Conservation (phyloP, 2,329 filamentous ascomycete species). For the Calonectria pauciramosa region DNA sequence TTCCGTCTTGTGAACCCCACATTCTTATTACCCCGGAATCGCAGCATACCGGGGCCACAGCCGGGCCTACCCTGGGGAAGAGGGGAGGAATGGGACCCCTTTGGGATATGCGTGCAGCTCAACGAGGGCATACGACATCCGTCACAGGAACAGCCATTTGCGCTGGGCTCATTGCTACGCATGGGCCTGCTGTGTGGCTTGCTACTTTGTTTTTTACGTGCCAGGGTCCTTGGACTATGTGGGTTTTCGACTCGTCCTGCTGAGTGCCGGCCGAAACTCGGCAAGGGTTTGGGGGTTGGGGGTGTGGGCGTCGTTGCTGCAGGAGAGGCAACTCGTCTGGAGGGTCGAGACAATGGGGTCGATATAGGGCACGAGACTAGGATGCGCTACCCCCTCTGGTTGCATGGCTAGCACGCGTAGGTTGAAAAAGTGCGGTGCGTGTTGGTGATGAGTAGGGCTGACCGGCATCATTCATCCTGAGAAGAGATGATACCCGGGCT, state of each 20-base stretch:
- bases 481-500: neutral
- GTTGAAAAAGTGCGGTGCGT: neutral
- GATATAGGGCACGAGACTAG: neutral
- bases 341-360: neutral
- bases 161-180: neutral
- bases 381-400: neutral
- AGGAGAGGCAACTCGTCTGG: neutral
- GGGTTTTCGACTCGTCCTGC: neutral
- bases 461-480: neutral
- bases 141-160: neutral
- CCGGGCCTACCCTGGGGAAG: neutral
- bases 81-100: neutral
- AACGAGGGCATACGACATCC: neutral
- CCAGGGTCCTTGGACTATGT: neutral
- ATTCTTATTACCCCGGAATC: slow-evolving; percentile 40
- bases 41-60: slow-evolving; percentile 20
- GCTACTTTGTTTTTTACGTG: neutral
- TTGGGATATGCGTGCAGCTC: neutral
- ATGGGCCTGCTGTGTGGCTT: neutral
- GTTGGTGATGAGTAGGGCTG: neutral
- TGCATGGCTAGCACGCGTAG: neutral
- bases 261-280: neutral
- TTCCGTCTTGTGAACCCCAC: slow-evolving; percentile 33
- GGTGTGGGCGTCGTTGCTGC: neutral
- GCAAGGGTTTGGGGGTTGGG: neutral